Base-by-base conservation (phyloP, 176 grass and related monocot genomes). In the Zoysia pacifica region DNA sequence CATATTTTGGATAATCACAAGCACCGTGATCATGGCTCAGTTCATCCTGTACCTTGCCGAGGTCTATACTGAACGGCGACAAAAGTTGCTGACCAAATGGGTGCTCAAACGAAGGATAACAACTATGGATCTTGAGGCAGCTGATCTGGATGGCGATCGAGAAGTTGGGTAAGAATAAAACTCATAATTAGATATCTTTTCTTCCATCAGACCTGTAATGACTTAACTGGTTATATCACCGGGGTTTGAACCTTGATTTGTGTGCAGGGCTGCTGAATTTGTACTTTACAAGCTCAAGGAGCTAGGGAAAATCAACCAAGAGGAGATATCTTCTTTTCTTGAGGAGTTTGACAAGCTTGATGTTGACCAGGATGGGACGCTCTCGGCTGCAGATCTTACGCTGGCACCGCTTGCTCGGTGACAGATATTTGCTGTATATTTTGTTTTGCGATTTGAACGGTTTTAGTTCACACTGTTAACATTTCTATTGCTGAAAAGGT, bases 261-360 rank as follows among this genome's bases (percentile, higher is more conserved):
- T 67, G 36, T 47, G 39, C 76, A 98, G 96, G 81, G 90, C 92
- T 76, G 86, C 92, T 55, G 96, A 98, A 78, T 98, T 98, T 83
- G 91, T 94, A 61, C 69, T 98, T 52, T 94, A 94, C 86, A 98
- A 98, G 86, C 90, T 98, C 62, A 98, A 94, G 86, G 96, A 98
- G 70, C 83, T 98, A 45, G 92, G 96, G 41, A 98, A 94, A 84
- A 93, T 98, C 35, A 98, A 20, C 50, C 86, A 91, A 85, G 92
- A 94, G 68, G 96, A 98, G 69, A 93, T 98, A 80, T 75, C 87
- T 65, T 52, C 70, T 62, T 87, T 98, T 64, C 83, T 98, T 44
- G 96, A 98, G 86, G 92, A 94, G 45, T 98, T 98, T 65, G 63
- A 91, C 58, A 84, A 87, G 39, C 96, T 94, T 2, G 96, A 98